These are phyloP conservation scores for Coniochaeta sp. DNA, from an alignment of 2,329 filamentous ascomycete genomes.

Conservation along the genomic window DNA sequence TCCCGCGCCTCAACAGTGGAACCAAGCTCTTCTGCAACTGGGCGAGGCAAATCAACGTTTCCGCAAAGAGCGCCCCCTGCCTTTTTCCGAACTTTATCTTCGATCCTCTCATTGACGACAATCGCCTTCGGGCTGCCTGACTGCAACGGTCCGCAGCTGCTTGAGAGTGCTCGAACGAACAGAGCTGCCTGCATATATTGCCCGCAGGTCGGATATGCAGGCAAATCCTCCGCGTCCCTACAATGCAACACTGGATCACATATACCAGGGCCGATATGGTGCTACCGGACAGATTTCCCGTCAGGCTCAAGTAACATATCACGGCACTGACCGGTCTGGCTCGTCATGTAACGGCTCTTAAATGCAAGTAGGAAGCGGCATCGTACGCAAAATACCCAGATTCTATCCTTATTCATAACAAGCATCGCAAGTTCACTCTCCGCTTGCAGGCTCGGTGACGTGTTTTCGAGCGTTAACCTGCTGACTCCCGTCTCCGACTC, in stretches of 20 bases:
- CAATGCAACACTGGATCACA: neutral
- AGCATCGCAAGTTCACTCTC: neutral
- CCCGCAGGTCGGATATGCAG: conserved; percentile 1
- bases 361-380: neutral
- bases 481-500: neutral
- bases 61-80: neutral
- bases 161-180: neutral
- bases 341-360: neutral
- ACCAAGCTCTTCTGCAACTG: neutral
- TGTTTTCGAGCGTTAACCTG: neutral
- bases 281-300: neutral
- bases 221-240: neutral
- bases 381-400: neutral
- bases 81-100: neutral
- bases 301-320: neutral
- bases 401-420: neutral
- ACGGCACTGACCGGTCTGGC: neutral
- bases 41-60: neutral
- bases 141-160: neutral
- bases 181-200: conserved; percentile 1
- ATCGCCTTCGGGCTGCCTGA: neutral
- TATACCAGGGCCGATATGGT: neutral
- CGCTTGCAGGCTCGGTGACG: neutral
- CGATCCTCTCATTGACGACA: neutral
- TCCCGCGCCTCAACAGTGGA: neutral